Evolutionary conservation across 139 green algal genomes (phyloP), one percentile per base, ranked within the genome.

Genomic region (Micractinium conductrix): DNA sequence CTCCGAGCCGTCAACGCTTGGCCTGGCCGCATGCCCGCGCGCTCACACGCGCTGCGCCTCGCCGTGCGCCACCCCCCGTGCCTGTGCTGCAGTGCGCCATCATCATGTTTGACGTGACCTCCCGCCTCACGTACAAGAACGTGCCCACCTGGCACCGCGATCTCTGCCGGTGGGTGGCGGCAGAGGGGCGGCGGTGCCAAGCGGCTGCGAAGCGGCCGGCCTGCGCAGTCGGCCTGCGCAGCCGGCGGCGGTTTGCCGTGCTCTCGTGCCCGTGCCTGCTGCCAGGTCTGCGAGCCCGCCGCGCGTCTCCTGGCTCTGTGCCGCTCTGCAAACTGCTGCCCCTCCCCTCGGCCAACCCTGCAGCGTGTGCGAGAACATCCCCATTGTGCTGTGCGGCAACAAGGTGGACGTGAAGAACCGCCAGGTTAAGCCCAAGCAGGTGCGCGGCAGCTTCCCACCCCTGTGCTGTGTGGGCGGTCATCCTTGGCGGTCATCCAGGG

Each of bases 21-120:
- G n/a, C n/a, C n/a, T n/a, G n/a, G n/a, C n/a, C n/a, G n/a, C n/a
- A n/a, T n/a, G n/a, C n/a, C n/a, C n/a, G n/a, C n/a, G n/a, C n/a
- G n/a, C n/a, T n/a, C n/a, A n/a, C n/a, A n/a, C n/a, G n/a, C n/a
- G n/a, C n/a, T n/a, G n/a, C n/a, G n/a, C n/a, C n/a, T n/a, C n/a
- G n/a, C n/a, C n/a, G n/a, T n/a, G n/a, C n/a, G n/a, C n/a, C n/a
- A n/a, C n/a, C n/a, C n/a, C n/a, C n/a, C n/a, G n/a, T n/a, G n/a
- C n/a, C n/a, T n/a, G n/a, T n/a, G n/a, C n/a, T n/a, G 17, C 96
- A 99, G 90, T 99, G 97, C 89, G 97, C 97, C 28, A 99, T 99
- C 93, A 99, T 99, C 92, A 99, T 99, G 97, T 99, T 99, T 92
- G 97, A 99, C 89, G 97, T 99, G n/a, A 99, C 97, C 4, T 98